A percentile compares a stretch with the other conserved stretches of the same genome.
phyloP scores from a whole-genome alignment of 345 rosid species.

The Eucalyptus tenuipes region DNA sequence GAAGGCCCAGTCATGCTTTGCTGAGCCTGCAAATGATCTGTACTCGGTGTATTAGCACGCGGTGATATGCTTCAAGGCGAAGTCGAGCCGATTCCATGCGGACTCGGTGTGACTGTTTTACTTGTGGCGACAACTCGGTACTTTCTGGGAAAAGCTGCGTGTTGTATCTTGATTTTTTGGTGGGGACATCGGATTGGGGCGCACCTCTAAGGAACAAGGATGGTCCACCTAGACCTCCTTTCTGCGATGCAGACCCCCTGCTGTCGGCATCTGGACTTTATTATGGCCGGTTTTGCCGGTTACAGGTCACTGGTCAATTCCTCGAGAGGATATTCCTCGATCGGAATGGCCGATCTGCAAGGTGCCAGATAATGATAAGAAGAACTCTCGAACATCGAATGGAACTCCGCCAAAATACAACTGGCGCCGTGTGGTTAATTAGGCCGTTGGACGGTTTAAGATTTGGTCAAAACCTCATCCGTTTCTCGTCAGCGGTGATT shows the following conservation, averaged over 20 bases:
- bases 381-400: background rate
- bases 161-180: background rate
- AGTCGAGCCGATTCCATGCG: background rate
- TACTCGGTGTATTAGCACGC: background rate
- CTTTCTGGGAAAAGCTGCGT: background rate
- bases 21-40: background rate
- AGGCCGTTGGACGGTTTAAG: background rate
- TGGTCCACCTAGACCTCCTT: background rate
- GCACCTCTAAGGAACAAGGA: background rate
- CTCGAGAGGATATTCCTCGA: background rate
- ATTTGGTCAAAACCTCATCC: background rate
- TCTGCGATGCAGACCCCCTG: background rate
- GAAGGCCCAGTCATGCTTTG: background rate
- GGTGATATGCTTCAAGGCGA: background rate
- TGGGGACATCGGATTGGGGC: background rate
- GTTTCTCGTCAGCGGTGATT: background rate
- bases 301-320: background rate
- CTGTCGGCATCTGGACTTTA: background rate
- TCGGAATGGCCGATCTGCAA: background rate
- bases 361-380: background rate
- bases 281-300: background rate
- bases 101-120: background rate
- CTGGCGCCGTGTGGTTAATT: background rate
- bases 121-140: background rate
- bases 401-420: background rate